Evolutionary conservation across 176 grass and related monocot species (phyloP).

Genomic region (Triticum urartu): DNA sequence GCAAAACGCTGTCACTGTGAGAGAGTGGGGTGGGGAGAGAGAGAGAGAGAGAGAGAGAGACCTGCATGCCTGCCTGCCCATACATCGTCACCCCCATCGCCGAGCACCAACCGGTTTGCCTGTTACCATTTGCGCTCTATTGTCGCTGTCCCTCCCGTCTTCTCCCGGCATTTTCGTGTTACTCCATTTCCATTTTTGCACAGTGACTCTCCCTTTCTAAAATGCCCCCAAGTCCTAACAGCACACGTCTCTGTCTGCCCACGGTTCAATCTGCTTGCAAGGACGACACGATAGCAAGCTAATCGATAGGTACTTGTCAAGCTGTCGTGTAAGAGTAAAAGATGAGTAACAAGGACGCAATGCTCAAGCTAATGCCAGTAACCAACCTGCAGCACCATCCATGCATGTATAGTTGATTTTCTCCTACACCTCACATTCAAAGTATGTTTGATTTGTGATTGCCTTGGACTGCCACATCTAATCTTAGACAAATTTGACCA

Average conservation of each 20-base stretch:
- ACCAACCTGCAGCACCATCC: background rate
- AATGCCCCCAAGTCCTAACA: background rate
- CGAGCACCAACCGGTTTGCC: constrained; percentile 52
- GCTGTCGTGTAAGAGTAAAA: background rate
- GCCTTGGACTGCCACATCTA: too few species aligned
- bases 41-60: background rate
- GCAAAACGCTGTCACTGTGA: constrained; percentile 1
- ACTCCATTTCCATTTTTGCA: constrained; percentile 43
- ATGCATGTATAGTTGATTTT: background rate
- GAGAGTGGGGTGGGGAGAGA: too few species aligned
- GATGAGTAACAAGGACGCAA: background rate
- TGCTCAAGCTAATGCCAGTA: background rate
- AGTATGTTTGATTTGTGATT: too few species aligned
- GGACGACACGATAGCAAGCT: constrained; percentile 1
- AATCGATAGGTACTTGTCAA: constrained; percentile 28
- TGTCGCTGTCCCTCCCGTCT: constrained; percentile 43
- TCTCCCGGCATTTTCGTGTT: constrained; percentile 1
- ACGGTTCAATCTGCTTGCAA: constrained; percentile 10
- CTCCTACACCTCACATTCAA: too few species aligned
- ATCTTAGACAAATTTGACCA: too few species aligned
- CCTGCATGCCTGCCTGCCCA: background rate
- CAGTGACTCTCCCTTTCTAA: constrained; percentile 12
- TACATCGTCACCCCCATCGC: background rate
- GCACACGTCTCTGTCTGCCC: background rate
- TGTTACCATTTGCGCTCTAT: constrained; percentile 50